Base-by-base conservation (phyloP, 768 basidiomycete genomes). In the Boletus vinaceobasis region DNA sequence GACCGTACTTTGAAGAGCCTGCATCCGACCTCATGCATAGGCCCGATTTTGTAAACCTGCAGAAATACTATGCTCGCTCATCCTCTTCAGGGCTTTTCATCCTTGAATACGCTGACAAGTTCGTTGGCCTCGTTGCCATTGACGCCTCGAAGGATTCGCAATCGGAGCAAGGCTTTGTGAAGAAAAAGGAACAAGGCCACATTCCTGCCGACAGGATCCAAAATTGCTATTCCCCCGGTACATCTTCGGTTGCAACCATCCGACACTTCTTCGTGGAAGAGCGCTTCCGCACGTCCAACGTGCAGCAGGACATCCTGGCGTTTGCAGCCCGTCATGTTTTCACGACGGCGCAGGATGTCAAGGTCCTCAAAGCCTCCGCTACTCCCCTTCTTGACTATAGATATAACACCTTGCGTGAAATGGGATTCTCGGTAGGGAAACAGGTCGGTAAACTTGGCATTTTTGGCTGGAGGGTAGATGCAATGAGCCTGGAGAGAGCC, bases 261-360 rank as follows among this genome's bases (percentile, higher is more conserved):
- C 84, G 88, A 31, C 90, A 92, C 66, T 85, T 90, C 69, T 85
- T 81, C 60, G 79, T 88, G 26, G 85, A 88, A 38, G 85, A 85
- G 59, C 74, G 72, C 15, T 91, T 82, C 61, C 80, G 87, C 47
- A 60, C 60, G 8, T 71, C 79, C 23, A 74, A 74, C 13, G 75
- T 88, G 40, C 87, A 90, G 64, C 71, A 81, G 17, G 89, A 91
- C 64, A 66, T 92, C 29, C 72, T 92, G 8, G 64, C 74, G n/a
- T 76, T 82, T 63, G 87, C 85, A 0, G 65, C 84, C 26, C 66
- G 74, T 32, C 76, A 79, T 51, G 80, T 83, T n/a, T 90, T 92
- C 65, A 65, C 73, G 13, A 62, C 70, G 9, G 69, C 77, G 50
- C 46, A 65, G 10, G 68, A 64, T 17, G 68, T 87, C 52, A 65